phyloP scores from a whole-genome alignment of 2,329 filamentous ascomycete species.

The Lecanicillium sp. region DNA sequence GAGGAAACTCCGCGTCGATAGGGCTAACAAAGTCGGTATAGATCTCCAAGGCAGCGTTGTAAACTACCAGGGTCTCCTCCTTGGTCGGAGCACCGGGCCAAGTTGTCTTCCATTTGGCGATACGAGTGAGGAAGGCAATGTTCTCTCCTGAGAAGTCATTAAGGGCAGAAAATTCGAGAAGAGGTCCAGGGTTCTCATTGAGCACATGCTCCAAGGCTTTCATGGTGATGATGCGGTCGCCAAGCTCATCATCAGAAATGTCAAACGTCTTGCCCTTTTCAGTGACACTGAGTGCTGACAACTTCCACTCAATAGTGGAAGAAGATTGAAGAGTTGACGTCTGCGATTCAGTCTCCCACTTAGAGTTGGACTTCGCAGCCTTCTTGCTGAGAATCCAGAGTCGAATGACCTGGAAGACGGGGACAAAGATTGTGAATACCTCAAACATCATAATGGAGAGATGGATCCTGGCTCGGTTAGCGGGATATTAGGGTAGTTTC shows the following conservation, averaged over 20 bases:
- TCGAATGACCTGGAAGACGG: constrained; percentile 23
- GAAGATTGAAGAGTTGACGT: constrained; percentile 13
- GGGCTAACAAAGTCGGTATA: constrained; percentile 40
- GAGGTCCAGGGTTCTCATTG: constrained; percentile 32
- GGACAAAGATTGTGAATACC: constrained; percentile 46
- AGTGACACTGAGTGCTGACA: constrained; percentile 11
- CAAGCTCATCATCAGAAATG: constrained; percentile 15
- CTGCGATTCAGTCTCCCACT: constrained; percentile 21
- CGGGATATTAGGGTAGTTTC: too few relatives aligned
- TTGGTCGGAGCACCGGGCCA: neutral
- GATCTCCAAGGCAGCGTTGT: constrained; percentile 39
- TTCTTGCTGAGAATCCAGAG: constrained; percentile 15
- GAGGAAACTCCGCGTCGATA: constrained; percentile 38
- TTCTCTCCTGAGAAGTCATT: constrained; percentile 53
- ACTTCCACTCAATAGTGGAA: constrained; percentile 12
- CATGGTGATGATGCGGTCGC: constrained; percentile 42
- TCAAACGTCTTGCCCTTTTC: constrained; percentile 25
- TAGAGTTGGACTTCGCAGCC: constrained; percentile 18
- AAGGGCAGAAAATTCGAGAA: constrained; percentile 44
- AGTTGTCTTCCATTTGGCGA: constrained; percentile 35
- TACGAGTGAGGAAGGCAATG: constrained; percentile 44
- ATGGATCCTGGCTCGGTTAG: constrained; percentile 28
- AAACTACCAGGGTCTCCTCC: constrained; percentile 15
- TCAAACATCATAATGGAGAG: constrained; percentile 48
- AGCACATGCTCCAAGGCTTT: constrained; percentile 42